Evolutionary conservation across 176 grass and related monocot species (phyloP), one percentile per base, ranked within the genome.

Genomic region (Carex pumila): DNA sequence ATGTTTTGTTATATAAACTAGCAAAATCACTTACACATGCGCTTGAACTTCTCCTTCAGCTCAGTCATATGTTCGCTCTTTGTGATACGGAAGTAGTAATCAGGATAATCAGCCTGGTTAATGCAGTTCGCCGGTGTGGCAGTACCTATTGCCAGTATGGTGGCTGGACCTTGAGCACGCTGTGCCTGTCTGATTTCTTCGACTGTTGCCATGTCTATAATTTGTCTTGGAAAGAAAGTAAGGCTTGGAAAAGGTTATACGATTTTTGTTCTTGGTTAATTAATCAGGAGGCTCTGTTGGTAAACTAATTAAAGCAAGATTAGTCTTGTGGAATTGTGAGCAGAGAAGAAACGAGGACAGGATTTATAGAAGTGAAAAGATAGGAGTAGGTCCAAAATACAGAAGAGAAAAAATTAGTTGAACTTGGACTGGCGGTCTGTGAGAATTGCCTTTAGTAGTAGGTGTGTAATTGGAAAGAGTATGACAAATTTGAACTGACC

Each of bases 31-130:
- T 85, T 66, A 85, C 84, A 85, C 37, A 85, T 85, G 65, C 54
- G 65, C 84, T 62, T 85, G 52, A 85, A 85, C 71, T 85, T 85
- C 34, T 65, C 66, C 69, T 85, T 85, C 30, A 85, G 84, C 2
- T 65, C 70, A 3, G 56, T 85, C 9, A 77, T 53, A 65, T 79
- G 57, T 43, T 79, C 57, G 59, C 56, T 85, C 0, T 85, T 85
- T 9, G 71, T 79, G 29, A 85, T 66, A n/a, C 54, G 56, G 21
- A 85, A 85, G 69, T 85, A 85, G 37, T 64, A 79, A 56, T 85
- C 71, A 0, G 71, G 56, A 34, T 62, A 85, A 52, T 62, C 56
- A 64, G 36, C 61, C 84, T 85, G 71, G 58, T 77, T 9, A 50
- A 85, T 9, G 53, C 53, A 39, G 53, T 66, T 85, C 18, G 65